phyloP scores from a whole-genome alignment of 2,329 filamentous ascomycete species.

The Atkinsonella texensis region DNA sequence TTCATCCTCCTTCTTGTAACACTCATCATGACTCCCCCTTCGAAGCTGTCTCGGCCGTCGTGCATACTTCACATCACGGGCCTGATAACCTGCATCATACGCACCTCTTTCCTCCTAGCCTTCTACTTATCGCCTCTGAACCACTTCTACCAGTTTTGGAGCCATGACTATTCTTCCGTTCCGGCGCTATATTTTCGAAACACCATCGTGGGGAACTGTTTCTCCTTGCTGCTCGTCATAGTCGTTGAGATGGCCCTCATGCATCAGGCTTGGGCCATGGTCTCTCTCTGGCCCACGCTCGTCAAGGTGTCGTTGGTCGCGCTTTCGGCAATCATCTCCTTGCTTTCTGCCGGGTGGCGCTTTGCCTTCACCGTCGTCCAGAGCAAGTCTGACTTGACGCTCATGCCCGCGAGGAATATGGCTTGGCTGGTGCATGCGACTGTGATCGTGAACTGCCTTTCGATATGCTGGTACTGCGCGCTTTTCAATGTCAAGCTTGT shows the following conservation, averaged over 20 bases:
- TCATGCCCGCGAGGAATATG: constrained; percentile 12
- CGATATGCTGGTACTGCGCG: constrained; percentile 41
- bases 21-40: constrained; percentile 50
- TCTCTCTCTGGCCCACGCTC: constrained; percentile 31
- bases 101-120: constrained; percentile 42
- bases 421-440: constrained; percentile 28
- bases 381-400: constrained; percentile 17
- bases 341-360: constrained; percentile 20
- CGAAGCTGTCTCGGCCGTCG: constrained; percentile 52
- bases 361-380: constrained; percentile 25
- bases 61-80: constrained; percentile 53
- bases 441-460: constrained; percentile 26
- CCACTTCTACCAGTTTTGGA: constrained; percentile 48
- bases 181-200: constrained; percentile 21
- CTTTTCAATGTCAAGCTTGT: constrained; percentile 41
- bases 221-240: constrained; percentile 32
- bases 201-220: constrained; percentile 27
- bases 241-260: constrained; percentile 35
- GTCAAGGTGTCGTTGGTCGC: constrained; percentile 20
- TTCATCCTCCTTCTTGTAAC: constrained; percentile 53
- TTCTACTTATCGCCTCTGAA: constrained; percentile 50
- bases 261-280: constrained; percentile 41
- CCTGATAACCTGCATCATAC: constrained; percentile 48
- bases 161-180: constrained; percentile 41
- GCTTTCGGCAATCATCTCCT: constrained; percentile 24